Evolutionary conservation across 495 filamentous ascomycete species (phyloP).

Genomic region (Bryoglossum gracile): DNA sequence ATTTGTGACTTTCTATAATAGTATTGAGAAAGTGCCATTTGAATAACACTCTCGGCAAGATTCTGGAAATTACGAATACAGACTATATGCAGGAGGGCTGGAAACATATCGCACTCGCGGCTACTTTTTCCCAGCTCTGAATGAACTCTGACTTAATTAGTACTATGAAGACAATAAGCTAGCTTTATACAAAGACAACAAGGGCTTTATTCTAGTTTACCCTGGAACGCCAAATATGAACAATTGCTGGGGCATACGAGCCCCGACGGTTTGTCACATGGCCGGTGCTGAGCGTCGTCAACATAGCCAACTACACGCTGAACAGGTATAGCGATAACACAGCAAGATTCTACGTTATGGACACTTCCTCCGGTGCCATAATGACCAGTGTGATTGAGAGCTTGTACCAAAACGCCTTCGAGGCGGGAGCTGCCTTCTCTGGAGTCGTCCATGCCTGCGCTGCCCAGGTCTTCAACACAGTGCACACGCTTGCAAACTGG

Average conservation of each 20-base stretch:
- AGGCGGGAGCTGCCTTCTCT: slow-evolving; percentile 47
- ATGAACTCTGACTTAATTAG: too few relatives aligned
- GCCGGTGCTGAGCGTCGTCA: slow-evolving; percentile 45
- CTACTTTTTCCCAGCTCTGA: too few relatives aligned
- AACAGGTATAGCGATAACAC: slow-evolving; percentile 40
- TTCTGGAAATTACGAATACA: too few relatives aligned
- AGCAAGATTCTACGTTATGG: slow-evolving; percentile 42
- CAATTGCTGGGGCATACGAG: slow-evolving; percentile 51
- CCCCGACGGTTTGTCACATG: slow-evolving; percentile 41
- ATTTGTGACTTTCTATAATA: too few relatives aligned
- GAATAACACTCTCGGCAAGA: too few relatives aligned
- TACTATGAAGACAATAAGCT: slow-evolving; percentile 30
- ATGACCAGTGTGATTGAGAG: slow-evolving; percentile 54
- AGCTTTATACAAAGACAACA: slow-evolving; percentile 35
- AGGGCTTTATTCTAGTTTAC: slow-evolving; percentile 50
- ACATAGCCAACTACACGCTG: slow-evolving; percentile 48
- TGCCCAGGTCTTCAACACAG: slow-evolving; percentile 39
- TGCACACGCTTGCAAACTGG: slow-evolving; percentile 44
- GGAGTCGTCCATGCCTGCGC: slow-evolving; percentile 48
- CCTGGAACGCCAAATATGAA: slow-evolving; percentile 37
- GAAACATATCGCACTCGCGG: too few relatives aligned
- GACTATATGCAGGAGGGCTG: too few relatives aligned
- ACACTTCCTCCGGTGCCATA: slow-evolving; percentile 49
- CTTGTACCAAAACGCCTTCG: slow-evolving; percentile 51
- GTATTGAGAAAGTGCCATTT: too few relatives aligned